phyloP scores from a whole-genome alignment of 2,329 filamentous ascomycete genomes.

The Fusarium sp. region DNA sequence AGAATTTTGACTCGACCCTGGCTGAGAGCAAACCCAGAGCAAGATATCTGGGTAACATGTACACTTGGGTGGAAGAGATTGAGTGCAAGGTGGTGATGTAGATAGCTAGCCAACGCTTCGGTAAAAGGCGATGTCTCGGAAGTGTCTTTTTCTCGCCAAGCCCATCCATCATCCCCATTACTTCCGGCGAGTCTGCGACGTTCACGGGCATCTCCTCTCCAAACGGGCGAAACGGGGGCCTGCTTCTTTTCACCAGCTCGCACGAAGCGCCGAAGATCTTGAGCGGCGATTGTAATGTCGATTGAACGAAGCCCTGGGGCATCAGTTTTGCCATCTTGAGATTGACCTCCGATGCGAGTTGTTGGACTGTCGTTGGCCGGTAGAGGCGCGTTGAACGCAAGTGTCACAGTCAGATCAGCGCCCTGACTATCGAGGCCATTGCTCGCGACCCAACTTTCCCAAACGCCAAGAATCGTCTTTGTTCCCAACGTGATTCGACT shows the following conservation, averaged over 20 bases:
- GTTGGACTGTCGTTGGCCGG: slow-evolving; percentile 8
- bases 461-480: slow-evolving; percentile 59
- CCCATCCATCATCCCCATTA: slow-evolving; percentile 64
- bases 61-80: slow-evolving; percentile 68
- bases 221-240: slow-evolving; percentile 27
- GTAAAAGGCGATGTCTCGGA: slow-evolving; percentile 56
- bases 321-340: slow-evolving; percentile 18
- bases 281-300: slow-evolving; percentile 63
- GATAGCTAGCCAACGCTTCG: slow-evolving; percentile 61
- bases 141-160: slow-evolving; percentile 54
- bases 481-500: slow-evolving; percentile 62
- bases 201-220: slow-evolving; percentile 51
- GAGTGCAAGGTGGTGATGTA: slow-evolving; percentile 64
- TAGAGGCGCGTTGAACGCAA: slow-evolving; percentile 62
- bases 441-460: slow-evolving; percentile 63
- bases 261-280: slow-evolving; percentile 61
- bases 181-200: slow-evolving; percentile 60
- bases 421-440: slow-evolving; percentile 51
- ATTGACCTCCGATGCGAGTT: slow-evolving; percentile 30
- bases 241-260: slow-evolving; percentile 51
- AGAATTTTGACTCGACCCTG: slow-evolving; percentile 64
- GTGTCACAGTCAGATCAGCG: slow-evolving; percentile 60
- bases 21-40: slow-evolving; percentile 65
- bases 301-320: slow-evolving; percentile 55
- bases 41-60: slow-evolving; percentile 63